Percentiles rank a stretch among this genome's conserved stretches.
Evolutionary conservation across 2,329 filamentous ascomycete genomes (phyloP).

Genomic region (Curvularia sp.): DNA sequence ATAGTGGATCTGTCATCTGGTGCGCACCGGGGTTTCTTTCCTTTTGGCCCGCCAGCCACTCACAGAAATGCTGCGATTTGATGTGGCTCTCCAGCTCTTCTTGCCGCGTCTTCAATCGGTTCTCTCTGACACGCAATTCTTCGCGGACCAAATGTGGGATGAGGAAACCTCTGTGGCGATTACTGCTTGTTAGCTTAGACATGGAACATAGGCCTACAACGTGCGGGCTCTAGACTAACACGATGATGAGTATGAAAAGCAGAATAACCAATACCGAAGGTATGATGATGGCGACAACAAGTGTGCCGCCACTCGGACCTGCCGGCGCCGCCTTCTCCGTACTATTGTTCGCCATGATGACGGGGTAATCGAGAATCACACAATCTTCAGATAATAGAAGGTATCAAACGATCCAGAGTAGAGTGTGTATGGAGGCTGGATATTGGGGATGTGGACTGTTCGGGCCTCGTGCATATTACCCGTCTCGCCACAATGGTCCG

Average conservation of each 20-base stretch:
- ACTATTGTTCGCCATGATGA: conserved; percentile 26
- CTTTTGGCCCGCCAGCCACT: conserved; percentile 42
- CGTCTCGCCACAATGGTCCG: conserved; percentile 19
- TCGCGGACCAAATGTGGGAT: conserved; percentile 28
- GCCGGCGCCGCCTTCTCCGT: conserved; percentile 13
- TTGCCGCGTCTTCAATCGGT: conserved; percentile 38
- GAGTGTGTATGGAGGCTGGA: not conserved
- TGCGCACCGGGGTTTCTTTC: conserved; percentile 26
- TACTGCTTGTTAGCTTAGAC: conserved; percentile 21
- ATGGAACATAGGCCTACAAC: not conserved
- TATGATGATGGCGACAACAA: conserved; percentile 43
- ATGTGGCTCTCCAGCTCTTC: conserved; percentile 41
- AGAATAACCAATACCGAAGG: conserved; percentile 44
- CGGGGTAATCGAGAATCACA: not conserved
- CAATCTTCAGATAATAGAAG: not conserved
- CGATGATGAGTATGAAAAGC: conserved; percentile 39
- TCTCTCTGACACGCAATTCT: conserved; percentile 27
- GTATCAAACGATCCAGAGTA: not conserved
- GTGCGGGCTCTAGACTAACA: conserved; percentile 30
- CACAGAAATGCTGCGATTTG: conserved; percentile 44
- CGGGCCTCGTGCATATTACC: conserved; percentile 22
- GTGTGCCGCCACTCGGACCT: conserved; percentile 21
- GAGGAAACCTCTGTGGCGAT: conserved; percentile 33
- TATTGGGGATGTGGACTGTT: conserved; percentile 18
- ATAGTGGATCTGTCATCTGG: conserved; percentile 34